Conservation (phyloP, 305 asterid genomes). For the Fraxinus baroniana region DNA sequence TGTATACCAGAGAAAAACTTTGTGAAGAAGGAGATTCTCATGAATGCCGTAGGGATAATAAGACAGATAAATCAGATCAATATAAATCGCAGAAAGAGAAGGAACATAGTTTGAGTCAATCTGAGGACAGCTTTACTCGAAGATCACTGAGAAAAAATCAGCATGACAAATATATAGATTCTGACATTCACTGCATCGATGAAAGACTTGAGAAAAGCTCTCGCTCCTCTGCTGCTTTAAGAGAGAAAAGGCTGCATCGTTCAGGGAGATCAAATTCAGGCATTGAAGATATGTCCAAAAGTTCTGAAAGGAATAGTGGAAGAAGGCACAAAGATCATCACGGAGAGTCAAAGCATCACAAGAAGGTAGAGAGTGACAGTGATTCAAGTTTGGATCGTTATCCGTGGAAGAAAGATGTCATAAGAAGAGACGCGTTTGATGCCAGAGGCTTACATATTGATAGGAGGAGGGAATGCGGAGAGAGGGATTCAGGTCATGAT, state of each 20-base stretch:
- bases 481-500: constrained; percentile 31
- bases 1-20: constrained; percentile 48
- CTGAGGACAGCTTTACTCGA: constrained; percentile 47
- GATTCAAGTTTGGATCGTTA: constrained; percentile 49
- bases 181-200: constrained; percentile 31
- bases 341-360: constrained; percentile 45
- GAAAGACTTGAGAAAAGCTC: constrained; percentile 46
- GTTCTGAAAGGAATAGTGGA: constrained; percentile 43
- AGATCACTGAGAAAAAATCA: constrained; percentile 38
- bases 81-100: constrained; percentile 31
- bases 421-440: constrained; percentile 29
- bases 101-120: constrained; percentile 41
- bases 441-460: constrained; percentile 30
- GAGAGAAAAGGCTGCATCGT: constrained; percentile 45
- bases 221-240: constrained; percentile 36
- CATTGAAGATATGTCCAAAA: constrained; percentile 39
- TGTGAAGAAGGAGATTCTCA: constrained; percentile 38
- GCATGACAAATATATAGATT: constrained; percentile 30
- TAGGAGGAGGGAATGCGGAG: constrained; percentile 26
- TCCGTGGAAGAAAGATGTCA: constrained; percentile 33
- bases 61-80: constrained; percentile 39
- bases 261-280: constrained; percentile 49
- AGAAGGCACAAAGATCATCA: constrained; percentile 45
- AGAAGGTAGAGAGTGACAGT: constrained; percentile 43
- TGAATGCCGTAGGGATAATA: constrained; percentile 27